Base-by-base conservation (phyloP, 352 stramenopile genomes). In the Globisporangium paddicum region DNA sequence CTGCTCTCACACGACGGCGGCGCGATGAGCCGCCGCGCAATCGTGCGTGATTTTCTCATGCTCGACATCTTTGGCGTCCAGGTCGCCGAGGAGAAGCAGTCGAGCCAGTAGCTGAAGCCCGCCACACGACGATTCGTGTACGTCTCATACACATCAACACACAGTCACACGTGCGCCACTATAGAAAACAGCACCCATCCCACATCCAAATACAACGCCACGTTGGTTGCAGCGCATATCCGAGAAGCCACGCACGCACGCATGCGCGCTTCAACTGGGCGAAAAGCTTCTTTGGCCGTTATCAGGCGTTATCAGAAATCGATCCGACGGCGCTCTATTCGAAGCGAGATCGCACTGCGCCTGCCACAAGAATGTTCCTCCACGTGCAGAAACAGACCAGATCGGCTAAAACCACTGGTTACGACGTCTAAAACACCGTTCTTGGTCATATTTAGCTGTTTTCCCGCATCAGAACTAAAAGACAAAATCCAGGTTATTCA, bases 21-120 rank as follows among this genome's bases (percentile, higher is more conserved):
- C 5, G 62, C 72, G n/a, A 68, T 85, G 19, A 86, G 69, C 44
- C 75, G 75, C 10, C 55, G 82, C 23, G 70, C 78, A 5, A 38
- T 80, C 16, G 49, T 93, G 35, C 79, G 83, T 28, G 77, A 90
- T 60, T 93, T 93, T 69, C 73, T 93, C 40, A 77, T 89, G 76
- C 76, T 93, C 44, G 83, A 93, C 58, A 75, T 91, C 34, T 90
- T 91, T 63, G 79, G 75, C 19, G 71, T 75, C 16, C 79, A 91
- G 44, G 71, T 91, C 37, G 73, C 80, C 7, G 79, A 88, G 51
- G 67, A 86, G 53, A 86, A 87, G 50, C 74, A 70, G 19, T 34
- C 57, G 14, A 48, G 48, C n/a, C 32, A 57, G 57, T 50, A 63
- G 25, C 19, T 57, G 37, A 63, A 40, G 34, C 53, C 18, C 3